These are phyloP conservation scores for Argentina anserina DNA, from an alignment of 306 rosid genomes.

Conservation along the genomic window DNA sequence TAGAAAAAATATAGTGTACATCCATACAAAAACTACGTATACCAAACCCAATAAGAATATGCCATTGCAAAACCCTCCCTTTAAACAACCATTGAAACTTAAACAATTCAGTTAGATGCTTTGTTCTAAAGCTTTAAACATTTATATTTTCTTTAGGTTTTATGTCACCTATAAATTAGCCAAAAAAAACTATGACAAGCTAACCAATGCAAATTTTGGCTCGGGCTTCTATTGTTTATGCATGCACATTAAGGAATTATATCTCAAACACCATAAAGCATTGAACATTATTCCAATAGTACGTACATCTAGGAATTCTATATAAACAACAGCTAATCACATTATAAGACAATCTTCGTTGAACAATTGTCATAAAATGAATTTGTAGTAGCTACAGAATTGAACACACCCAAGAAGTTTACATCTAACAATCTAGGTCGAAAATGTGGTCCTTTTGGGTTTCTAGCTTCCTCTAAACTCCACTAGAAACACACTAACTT, in stretches of 20 bases:
- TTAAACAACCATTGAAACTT: not conserved
- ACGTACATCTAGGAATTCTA: no score
- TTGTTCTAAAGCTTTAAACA: not conserved
- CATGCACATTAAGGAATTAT: not conserved
- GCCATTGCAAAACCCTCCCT: not conserved
- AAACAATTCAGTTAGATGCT: not conserved
- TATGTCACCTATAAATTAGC: not conserved
- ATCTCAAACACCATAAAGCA: not conserved
- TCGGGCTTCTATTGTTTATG: not conserved
- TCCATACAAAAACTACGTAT: not conserved
- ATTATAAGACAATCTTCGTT: not conserved
- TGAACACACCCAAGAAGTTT: no score
- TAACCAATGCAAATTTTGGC: not conserved
- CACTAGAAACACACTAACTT: not conserved
- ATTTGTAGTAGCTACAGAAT: no score
- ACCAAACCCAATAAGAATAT: slow-evolving; percentile 13
- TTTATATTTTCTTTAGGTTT: not conserved
- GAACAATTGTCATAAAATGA: no score
- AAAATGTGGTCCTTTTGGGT: not conserved
- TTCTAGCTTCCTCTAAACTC: not conserved
- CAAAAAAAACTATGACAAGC: not conserved
- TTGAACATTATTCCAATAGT: not conserved
- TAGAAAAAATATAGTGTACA: not conserved
- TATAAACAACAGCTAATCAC: no score
- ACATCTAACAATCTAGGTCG: not conserved